Conservation (phyloP, 2,329 filamentous ascomycete species). For the Cladophialophora immunda region DNA sequence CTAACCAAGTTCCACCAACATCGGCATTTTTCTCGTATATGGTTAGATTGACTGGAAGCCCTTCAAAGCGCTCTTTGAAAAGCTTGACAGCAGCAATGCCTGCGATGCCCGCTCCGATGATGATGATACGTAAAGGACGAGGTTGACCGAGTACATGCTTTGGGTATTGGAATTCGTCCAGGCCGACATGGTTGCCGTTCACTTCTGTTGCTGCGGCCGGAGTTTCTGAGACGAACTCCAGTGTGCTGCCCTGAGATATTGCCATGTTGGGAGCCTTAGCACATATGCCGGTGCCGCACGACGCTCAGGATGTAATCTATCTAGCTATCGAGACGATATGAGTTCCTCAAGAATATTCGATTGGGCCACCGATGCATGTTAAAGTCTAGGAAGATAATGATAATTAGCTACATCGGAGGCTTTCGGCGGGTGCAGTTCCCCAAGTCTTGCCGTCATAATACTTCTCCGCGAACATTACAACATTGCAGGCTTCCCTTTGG, state of each 20-base stretch:
- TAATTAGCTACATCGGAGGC: too few species aligned
- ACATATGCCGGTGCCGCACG: too few species aligned
- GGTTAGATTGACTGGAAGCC: conserved; percentile 27
- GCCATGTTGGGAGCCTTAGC: background rate
- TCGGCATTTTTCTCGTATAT: conserved; percentile 43
- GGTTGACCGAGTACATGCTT: background rate
- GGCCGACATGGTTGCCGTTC: background rate
- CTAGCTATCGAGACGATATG: background rate
- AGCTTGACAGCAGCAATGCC: conserved; percentile 47
- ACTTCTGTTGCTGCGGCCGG: background rate
- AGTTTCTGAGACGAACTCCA: background rate
- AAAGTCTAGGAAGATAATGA: too few species aligned
- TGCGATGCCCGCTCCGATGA: conserved; percentile 52
- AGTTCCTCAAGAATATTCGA: background rate
- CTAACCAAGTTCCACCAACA: conserved; percentile 44
- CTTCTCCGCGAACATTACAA: too few species aligned
- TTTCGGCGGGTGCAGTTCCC: too few species aligned
- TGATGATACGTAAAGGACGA: conserved; percentile 19
- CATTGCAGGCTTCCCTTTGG: background rate
- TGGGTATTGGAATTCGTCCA: background rate
- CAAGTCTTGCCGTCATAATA: too few species aligned
- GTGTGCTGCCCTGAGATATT: background rate
- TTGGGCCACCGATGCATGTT: background rate
- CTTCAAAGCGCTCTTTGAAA: conserved; percentile 40
- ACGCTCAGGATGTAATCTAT: background rate